phyloP scores from a whole-genome alignment of 495 filamentous ascomycete genomes.

The Darksidea phi region DNA sequence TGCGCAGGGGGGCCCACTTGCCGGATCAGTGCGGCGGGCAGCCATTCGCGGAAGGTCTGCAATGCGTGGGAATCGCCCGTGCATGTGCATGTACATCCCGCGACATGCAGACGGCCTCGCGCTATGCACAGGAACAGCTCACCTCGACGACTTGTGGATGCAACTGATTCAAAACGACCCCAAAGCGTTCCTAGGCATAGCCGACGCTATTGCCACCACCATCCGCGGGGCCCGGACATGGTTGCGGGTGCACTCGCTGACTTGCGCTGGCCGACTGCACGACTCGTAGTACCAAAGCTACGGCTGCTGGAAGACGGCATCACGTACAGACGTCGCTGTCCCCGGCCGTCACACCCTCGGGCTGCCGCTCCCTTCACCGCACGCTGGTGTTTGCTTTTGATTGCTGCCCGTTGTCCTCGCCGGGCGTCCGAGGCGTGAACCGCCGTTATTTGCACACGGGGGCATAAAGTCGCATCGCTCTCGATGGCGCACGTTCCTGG shows the following conservation, averaged over 20 bases:
- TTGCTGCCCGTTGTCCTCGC: conserved; percentile 4
- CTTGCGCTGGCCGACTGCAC: conserved; percentile 11
- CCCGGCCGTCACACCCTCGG: conserved; percentile 9
- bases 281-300: conserved; percentile 28
- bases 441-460: conserved; percentile 29
- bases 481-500: conserved; percentile 23
- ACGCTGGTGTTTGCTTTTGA: background rate
- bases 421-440: conserved; percentile 7
- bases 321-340: background rate
- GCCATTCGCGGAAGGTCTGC: conserved; percentile 22
- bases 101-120: conserved; percentile 12
- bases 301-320: conserved; percentile 24
- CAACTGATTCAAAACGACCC: conserved; percentile 7
- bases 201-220: background rate
- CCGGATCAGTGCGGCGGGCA: conserved; percentile 2
- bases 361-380: background rate
- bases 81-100: conserved; percentile 3
- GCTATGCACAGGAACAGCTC: conserved; percentile 14
- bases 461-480: conserved; percentile 19
- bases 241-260: conserved; percentile 5
- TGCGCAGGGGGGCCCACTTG: conserved; percentile 23
- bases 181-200: conserved; percentile 4
- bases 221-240: conserved; percentile 19
- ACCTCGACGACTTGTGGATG: background rate
- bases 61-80: conserved; percentile 19